Conservation (phyloP, 768 basidiomycete species). For the Lactarius evosmus region DNA sequence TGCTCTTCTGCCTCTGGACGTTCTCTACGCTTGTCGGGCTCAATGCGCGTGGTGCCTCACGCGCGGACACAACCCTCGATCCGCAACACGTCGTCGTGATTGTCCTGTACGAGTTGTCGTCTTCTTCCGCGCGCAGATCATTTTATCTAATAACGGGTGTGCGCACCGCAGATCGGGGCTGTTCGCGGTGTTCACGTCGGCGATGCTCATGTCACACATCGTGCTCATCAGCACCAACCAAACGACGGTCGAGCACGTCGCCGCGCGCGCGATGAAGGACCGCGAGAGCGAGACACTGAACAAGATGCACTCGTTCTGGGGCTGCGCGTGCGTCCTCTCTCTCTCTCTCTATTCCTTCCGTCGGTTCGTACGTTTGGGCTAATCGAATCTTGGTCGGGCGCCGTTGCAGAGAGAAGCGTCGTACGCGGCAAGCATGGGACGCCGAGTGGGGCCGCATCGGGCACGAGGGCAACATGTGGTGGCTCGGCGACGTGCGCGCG, state of each 20-base stretch:
- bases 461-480: conserved; percentile 86
- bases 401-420: conserved; percentile 47
- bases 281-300: conserved; percentile 54
- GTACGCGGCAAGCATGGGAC: conserved; percentile 56
- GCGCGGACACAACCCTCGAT: conserved; percentile 43
- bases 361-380: background rate
- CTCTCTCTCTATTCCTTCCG: background rate
- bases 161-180: conserved; percentile 51
- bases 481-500: conserved; percentile 55
- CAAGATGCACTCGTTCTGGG: conserved; percentile 52
- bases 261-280: conserved; percentile 55
- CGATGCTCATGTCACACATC: conserved; percentile 58
- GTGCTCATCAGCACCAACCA: conserved; percentile 58
- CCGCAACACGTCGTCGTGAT: conserved; percentile 69
- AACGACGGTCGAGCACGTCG: conserved; percentile 80
- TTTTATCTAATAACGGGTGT: conserved; percentile 1
- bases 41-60: conserved; percentile 38
- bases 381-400: background rate
- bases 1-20: conserved; percentile 59
- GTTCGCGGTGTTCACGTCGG: conserved; percentile 66
- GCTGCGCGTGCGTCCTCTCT: conserved; percentile 45
- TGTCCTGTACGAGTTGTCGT: conserved; percentile 55
- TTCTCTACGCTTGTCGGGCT: conserved; percentile 58
- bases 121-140: background rate
- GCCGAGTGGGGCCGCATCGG: conserved; percentile 75